Evolutionary conservation across 805 yeast genomes (phyloP).

Genomic region (Candida arabinofermentans): DNA sequence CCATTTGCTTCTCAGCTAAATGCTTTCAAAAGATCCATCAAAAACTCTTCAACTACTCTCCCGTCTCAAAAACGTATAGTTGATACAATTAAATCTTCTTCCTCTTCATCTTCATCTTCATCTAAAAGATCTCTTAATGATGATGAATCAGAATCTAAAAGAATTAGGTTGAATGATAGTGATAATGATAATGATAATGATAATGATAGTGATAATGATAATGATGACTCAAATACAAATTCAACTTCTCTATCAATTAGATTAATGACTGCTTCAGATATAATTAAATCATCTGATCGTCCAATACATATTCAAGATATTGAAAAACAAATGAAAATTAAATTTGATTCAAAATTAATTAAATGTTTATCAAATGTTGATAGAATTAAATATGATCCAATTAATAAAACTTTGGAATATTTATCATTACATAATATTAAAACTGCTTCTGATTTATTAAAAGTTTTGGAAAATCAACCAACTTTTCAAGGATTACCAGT

Average conservation of each 20-base stretch:
- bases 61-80: constrained; percentile 34
- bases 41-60: constrained; percentile 50
- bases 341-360: constrained; percentile 58
- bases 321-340: constrained; percentile 60
- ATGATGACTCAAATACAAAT: constrained; percentile 5
- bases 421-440: constrained; percentile 86
- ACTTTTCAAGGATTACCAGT: constrained; percentile 87
- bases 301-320: constrained; percentile 67
- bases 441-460: constrained; percentile 70
- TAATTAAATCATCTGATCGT: constrained; percentile 64
- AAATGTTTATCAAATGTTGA: constrained; percentile 73
- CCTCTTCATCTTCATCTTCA: constrained; percentile 2
- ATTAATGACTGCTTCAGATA: constrained; percentile 87
- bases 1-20: constrained; percentile 43
- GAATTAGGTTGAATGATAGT: constrained; percentile 7
- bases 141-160: constrained; percentile 14
- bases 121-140: constrained; percentile 9
- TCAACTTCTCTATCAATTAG: constrained; percentile 64
- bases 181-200: constrained; percentile 3
- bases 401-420: constrained; percentile 69
- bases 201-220: constrained; percentile 19
- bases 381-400: constrained; percentile 65
- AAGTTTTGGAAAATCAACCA: constrained; percentile 70
- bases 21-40: constrained; percentile 60
- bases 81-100: constrained; percentile 1